These are phyloP conservation scores for Galerina sulciceps DNA, from an alignment of 768 basidiomycete genomes.

Conservation along the genomic window DNA sequence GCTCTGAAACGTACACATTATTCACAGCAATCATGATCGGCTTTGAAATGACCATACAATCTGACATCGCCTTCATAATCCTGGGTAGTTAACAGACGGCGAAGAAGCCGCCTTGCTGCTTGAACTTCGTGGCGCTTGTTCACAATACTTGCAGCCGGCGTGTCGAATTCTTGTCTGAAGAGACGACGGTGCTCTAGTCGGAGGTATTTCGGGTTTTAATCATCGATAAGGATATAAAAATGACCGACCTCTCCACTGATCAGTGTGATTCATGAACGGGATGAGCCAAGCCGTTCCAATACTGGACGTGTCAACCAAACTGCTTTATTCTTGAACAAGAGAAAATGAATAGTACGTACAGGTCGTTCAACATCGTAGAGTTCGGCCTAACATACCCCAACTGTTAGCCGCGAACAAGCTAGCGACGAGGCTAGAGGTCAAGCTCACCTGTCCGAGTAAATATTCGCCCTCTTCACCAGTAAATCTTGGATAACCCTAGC, in stretches of 20 bases:
- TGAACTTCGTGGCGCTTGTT: slow-evolving; percentile 1
- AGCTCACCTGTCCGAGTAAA: slow-evolving; percentile 3
- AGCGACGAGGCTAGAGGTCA: background rate
- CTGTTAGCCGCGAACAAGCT: background rate
- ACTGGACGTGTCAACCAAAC: background rate
- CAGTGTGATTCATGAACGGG: slow-evolving; percentile 1
- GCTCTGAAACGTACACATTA: background rate
- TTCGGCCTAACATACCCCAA: background rate
- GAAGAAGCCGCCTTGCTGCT: background rate
- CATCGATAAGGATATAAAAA: background rate
- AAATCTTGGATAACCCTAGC: background rate
- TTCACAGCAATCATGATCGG: no score
- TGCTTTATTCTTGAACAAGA: background rate
- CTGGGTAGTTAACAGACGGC: background rate
- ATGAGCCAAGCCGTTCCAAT: slow-evolving; percentile 1
- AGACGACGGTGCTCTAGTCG: background rate
- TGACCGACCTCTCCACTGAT: background rate
- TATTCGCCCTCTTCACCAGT: slow-evolving; percentile 2
- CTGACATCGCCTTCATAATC: slow-evolving; percentile 5
- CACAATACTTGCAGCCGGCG: background rate
- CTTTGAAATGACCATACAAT: background rate
- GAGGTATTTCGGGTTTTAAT: background rate
- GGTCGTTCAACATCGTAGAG: slow-evolving; percentile 1
- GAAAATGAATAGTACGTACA: background rate
- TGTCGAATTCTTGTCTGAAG: slow-evolving; percentile 4